Percentiles rank a stretch among this genome's conserved stretches.
phyloP scores from a whole-genome alignment of 2,329 filamentous ascomycete species.

The Colletotrichum shisoi region DNA sequence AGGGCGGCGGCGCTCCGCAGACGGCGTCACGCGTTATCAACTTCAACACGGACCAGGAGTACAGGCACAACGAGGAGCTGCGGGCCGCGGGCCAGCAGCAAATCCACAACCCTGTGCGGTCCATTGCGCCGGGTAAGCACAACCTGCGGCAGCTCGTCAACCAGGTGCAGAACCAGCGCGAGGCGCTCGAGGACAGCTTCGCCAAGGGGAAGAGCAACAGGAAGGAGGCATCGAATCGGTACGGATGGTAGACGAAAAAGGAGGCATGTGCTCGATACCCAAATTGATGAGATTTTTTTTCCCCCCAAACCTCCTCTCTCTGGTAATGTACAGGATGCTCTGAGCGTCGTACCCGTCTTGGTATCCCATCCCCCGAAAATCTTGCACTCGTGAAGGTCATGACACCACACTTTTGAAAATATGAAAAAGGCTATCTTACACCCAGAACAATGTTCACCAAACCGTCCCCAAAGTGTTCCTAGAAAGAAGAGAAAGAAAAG shows the following conservation, averaged over 20 bases:
- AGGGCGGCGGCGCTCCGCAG: slow-evolving; percentile 51
- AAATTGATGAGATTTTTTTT: slow-evolving; percentile 5
- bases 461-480: background rate
- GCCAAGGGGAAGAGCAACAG: slow-evolving; percentile 80
- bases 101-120: slow-evolving; percentile 81
- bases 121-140: slow-evolving; percentile 87
- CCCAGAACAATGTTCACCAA: background rate
- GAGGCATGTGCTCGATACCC: slow-evolving; percentile 29
- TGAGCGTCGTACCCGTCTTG: slow-evolving; percentile 12
- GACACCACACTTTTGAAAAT: background rate
- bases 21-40: slow-evolving; percentile 75
- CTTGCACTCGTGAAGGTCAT: slow-evolving; percentile 28
- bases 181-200: slow-evolving; percentile 92
- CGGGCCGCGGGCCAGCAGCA: slow-evolving; percentile 74
- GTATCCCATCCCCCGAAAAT: slow-evolving; percentile 10
- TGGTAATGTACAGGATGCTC: slow-evolving; percentile 31
- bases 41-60: slow-evolving; percentile 90
- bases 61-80: slow-evolving; percentile 81
- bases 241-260: slow-evolving; percentile 72
- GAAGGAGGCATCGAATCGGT: slow-evolving; percentile 80
- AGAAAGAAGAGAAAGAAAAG: background rate
- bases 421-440: slow-evolving; percentile 31
- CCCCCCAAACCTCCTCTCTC: background rate
- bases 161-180: slow-evolving; percentile 80
- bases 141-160: slow-evolving; percentile 86